Percentiles rank a stretch among this genome's conserved stretches.
These are phyloP conservation scores for Alternaria hordeiaustralica DNA, from an alignment of 2,329 filamentous ascomycete species.

Conservation along the genomic window DNA sequence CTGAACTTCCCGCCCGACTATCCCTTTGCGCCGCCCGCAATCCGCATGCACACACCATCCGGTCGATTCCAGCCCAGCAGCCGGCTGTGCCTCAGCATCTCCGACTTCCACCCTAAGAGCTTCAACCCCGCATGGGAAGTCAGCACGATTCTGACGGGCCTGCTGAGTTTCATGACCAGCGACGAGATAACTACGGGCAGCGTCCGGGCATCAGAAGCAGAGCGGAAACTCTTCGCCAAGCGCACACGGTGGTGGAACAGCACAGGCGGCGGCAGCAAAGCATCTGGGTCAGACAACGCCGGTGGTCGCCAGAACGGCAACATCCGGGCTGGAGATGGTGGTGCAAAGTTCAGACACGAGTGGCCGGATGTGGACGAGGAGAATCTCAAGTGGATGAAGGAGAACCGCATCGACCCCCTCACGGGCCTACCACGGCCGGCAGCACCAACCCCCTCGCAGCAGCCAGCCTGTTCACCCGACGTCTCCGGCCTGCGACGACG, in stretches of 20 bases:
- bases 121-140: slow-evolving; percentile 99
- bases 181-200: slow-evolving; percentile 98
- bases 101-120: slow-evolving; percentile 95
- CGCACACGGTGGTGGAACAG: slow-evolving; percentile 95
- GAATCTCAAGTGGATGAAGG: slow-evolving; percentile 91
- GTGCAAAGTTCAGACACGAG: slow-evolving; percentile 84
- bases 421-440: slow-evolving; percentile 73
- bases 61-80: slow-evolving; percentile 94
- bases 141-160: slow-evolving; percentile 90
- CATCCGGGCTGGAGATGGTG: slow-evolving; percentile 89
- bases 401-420: slow-evolving; percentile 76
- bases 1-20: slow-evolving; percentile 95
- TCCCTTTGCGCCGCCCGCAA: slow-evolving; percentile 94
- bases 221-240: slow-evolving; percentile 78
- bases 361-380: slow-evolving; percentile 89
- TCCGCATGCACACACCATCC: slow-evolving; percentile 97
- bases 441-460: slow-evolving; percentile 46
- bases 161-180: slow-evolving; percentile 96
- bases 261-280: slow-evolving; percentile 81
- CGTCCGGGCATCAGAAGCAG: slow-evolving; percentile 75
- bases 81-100: slow-evolving; percentile 91
- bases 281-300: slow-evolving; percentile 49
- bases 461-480: slow-evolving; percentile 66
- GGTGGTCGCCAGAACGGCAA: slow-evolving; percentile 62
- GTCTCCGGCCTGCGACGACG: slow-evolving; percentile 69